These are phyloP conservation scores for Amesomyces nigricolor DNA, from an alignment of 2,329 filamentous ascomycete species.

Conservation along the genomic window DNA sequence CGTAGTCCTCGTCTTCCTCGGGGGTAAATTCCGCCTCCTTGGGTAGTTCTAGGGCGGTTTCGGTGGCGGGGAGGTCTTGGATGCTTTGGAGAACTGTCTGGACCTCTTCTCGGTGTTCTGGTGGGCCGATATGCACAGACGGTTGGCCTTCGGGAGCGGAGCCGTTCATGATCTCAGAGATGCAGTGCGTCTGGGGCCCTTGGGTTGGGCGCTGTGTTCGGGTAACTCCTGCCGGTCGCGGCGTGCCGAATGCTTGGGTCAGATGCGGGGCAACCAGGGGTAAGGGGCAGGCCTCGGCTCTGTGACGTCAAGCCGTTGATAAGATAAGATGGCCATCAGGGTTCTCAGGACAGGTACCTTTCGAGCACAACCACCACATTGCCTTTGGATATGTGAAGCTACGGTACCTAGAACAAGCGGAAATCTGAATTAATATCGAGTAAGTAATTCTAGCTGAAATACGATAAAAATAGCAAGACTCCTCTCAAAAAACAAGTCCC, in stretches of 20 bases:
- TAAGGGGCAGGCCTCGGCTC: background rate
- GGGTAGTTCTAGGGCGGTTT: background rate
- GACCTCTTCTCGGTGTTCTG: slow-evolving; percentile 14
- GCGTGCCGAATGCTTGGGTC: background rate
- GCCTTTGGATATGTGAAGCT: no score
- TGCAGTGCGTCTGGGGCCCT: background rate
- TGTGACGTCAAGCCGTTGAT: background rate
- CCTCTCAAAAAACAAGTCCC: no score
- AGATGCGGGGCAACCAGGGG: background rate
- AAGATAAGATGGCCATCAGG: no score
- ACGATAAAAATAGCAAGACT: no score
- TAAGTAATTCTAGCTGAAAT: no score
- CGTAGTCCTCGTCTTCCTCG: slow-evolving; percentile 28
- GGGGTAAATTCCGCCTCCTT: background rate
- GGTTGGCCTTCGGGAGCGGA: slow-evolving; percentile 2
- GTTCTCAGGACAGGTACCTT: no score
- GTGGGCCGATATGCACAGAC: slow-evolving; percentile 1
- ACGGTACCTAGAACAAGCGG: no score
- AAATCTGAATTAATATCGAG: no score
- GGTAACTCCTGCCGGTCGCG: background rate
- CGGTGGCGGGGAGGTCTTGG: slow-evolving; percentile 17
- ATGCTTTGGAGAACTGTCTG: slow-evolving; percentile 23
- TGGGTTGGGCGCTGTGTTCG: background rate
- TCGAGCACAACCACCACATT: no score
- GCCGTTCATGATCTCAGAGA: slow-evolving; percentile 15